A percentile compares a stretch with the other conserved stretches of the same genome.
Conservation (phyloP, 2,329 filamentous ascomycete genomes). For the Diaporthe humulicola region DNA sequence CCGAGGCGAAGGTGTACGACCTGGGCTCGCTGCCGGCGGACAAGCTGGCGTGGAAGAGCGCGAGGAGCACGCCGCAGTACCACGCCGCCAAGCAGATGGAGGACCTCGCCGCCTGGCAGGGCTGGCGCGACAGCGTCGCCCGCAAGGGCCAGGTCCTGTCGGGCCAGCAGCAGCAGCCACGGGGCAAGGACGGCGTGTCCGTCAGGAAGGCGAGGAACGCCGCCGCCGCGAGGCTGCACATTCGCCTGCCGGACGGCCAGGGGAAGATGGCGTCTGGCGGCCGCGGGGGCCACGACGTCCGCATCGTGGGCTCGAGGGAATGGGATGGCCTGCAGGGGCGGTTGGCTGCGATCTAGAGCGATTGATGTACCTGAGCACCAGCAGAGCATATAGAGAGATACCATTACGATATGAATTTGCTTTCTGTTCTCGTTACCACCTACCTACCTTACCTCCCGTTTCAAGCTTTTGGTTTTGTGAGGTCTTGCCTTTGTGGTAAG, state of each 20-base stretch:
- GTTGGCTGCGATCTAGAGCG: conserved; percentile 42
- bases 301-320: conserved; percentile 66
- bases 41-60: conserved; percentile 75
- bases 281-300: conserved; percentile 54
- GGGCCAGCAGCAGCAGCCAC: conserved; percentile 38
- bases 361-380: neutral
- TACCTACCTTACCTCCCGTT: too few relatives aligned
- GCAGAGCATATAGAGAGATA: conserved; percentile 34
- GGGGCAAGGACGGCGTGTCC: conserved; percentile 41
- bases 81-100: conserved; percentile 75
- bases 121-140: conserved; percentile 68
- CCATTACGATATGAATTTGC: conserved; percentile 32
- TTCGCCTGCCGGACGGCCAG: conserved; percentile 61
- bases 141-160: conserved; percentile 63
- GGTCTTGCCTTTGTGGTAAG: too few relatives aligned
- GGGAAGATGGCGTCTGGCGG: conserved; percentile 57
- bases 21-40: conserved; percentile 69
- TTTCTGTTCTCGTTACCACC: neutral
- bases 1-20: conserved; percentile 69
- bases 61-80: conserved; percentile 73
- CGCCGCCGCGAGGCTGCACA: conserved; percentile 62
- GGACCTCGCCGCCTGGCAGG: conserved; percentile 73
- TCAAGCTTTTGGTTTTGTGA: neutral
- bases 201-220: conserved; percentile 49
- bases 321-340: conserved; percentile 68